These are phyloP conservation scores for Phialemonium atrogriseum DNA, from an alignment of 2,329 filamentous ascomycete genomes.

Conservation along the genomic window DNA sequence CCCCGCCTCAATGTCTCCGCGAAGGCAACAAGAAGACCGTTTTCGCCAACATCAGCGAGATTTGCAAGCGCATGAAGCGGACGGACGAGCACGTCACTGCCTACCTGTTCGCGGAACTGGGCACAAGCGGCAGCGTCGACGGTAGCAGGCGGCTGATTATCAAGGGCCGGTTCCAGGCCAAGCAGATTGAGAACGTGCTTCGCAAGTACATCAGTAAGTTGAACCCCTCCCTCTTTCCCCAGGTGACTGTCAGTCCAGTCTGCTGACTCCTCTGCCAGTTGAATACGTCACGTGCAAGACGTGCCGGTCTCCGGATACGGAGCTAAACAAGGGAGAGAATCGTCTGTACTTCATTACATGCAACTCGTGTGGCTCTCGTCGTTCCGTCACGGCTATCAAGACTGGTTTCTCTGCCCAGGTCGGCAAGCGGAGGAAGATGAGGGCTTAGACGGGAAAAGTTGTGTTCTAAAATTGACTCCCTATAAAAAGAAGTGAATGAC, in stretches of 20 bases:
- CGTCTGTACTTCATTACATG: slow-evolving; percentile 98
- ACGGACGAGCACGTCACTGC: slow-evolving; percentile 95
- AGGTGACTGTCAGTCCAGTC: no score
- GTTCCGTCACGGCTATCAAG: slow-evolving; percentile 96
- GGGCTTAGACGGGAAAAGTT: no score
- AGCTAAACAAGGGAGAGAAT: slow-evolving; percentile 98
- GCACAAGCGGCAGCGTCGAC: slow-evolving; percentile 92
- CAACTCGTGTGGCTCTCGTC: slow-evolving; percentile 73
- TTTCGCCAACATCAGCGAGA: slow-evolving; percentile 97
- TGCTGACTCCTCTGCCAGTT: slow-evolving; percentile 44
- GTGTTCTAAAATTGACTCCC: no score
- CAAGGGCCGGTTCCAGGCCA: slow-evolving; percentile 99
- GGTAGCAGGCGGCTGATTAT: slow-evolving; percentile 89
- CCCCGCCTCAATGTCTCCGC: slow-evolving; percentile 93
- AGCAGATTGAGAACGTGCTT: slow-evolving; percentile 96
- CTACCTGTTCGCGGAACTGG: slow-evolving; percentile 95
- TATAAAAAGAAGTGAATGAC: no score
- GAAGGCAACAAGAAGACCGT: slow-evolving; percentile 99
- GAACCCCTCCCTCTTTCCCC: neutral
- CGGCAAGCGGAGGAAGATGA: slow-evolving; percentile 95
- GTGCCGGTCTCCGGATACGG: slow-evolving; percentile 87
- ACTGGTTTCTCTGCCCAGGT: slow-evolving; percentile 99
- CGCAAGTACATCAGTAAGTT: slow-evolving; percentile 73
- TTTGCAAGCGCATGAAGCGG: slow-evolving; percentile 99
- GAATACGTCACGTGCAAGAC: slow-evolving; percentile 99